Evolutionary conservation across 192 early-diverging fungal genomes (phyloP), one percentile per base, ranked within the genome.

Genomic region (Coemansia sp.): DNA sequence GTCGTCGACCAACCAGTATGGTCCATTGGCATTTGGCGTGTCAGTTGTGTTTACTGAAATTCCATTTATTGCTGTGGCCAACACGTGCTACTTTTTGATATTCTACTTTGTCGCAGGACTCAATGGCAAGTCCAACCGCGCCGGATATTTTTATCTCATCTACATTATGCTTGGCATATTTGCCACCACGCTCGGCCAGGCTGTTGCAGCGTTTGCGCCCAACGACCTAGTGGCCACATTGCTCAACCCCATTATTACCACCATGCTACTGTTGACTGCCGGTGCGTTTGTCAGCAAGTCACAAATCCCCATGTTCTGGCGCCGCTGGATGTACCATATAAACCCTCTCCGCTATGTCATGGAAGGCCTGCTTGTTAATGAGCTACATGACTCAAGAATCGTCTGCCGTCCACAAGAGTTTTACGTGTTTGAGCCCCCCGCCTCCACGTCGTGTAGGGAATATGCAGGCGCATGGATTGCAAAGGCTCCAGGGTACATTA

Each of bases 41-140:
- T 81, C 83, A 36, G 86, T 84, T 55, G 70, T 88, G 24, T 10
- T 85, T 1, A 76, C 82, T 20, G 85, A 89, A 73, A 68, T 86
- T 56, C 88, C 88, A 36, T 89, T 85, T 62, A 59, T 81, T 20
- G 68, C 87, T 28, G 42, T 87, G 37, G 56, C 76, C 11, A 74
- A 82, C 50, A 71, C 81, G 14, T 20, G 87, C 51, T 86, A 84
- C 71, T 80, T 86, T 51, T 63, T 78, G 24, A 56, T 63, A 51
- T 84, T 85, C 66, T 89, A 88, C 76, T 88, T 84, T 84, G 82
- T 77, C 51, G 84, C 79, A 15, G 84, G 85, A 2, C 71, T 87
- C 55, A 74, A 82, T 44, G 58, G 63, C 21, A 59, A 60, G 25
- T 53, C 75, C 54, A 80, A 83, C 25, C 77, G 83, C 54, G 63